Evolutionary conservation across 73 alveolate species (phyloP), one percentile per base, ranked within the genome.

Genomic region (Chromera velia): DNA sequence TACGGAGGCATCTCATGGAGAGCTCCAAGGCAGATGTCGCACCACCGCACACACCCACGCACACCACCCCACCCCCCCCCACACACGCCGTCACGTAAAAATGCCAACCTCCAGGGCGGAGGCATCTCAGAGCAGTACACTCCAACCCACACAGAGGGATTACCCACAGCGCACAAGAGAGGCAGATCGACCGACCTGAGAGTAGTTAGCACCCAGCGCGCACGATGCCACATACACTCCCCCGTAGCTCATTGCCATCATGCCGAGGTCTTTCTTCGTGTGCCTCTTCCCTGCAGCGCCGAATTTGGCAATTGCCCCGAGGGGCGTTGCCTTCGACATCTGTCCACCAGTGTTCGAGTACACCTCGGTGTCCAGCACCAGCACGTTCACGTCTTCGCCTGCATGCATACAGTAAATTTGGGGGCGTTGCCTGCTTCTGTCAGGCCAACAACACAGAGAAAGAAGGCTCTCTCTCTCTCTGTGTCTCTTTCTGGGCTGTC

Each of bases 291-390:
- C 88, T 1, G 76, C 31, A 62, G 64, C 76, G 13, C 81, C 88
- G 28, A 81, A 81, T 76, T 81, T 81, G 31, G 88, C 83, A 72
- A 81, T 75, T 32, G 84, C 82, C 0, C 87, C 87, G 46, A 40
- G 46, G 33, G 88, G 88, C 7, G 88, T 81, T 24, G 88, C 72
- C 72, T 77, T 77, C 62, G 84, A 68, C 17, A 49, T 28, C 45
- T 67, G 84, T 29, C 83, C 87, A 0, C 88, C 88, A 29, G 88
- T 81, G 84, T 81, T 81, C 78, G 82, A 67, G 84, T 81, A 81
- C 80, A 81, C 67, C 72, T 46, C 82, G 0, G 87, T 70, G 67
- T 81, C 88, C 34, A 81, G 84, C 47, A 81, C 88, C 67, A 81
- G 18, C 65, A 81, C 72, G 87, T 81, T 81, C 29, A 81, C 87